Evolutionary conservation across 257 asterid species (phyloP).

Genomic region (Solanum tarijense): DNA sequence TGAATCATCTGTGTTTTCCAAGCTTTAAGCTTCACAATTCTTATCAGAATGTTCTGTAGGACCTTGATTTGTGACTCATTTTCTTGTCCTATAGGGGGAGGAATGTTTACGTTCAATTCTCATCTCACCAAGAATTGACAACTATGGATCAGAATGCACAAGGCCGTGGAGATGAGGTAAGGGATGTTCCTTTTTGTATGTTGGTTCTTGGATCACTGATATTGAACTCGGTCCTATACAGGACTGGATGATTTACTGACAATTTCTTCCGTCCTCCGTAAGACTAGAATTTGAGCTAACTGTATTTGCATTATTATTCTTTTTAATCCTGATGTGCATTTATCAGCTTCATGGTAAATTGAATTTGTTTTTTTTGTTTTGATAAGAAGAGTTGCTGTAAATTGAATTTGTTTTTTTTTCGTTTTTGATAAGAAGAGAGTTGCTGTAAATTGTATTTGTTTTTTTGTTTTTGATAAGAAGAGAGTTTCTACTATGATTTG

Average conservation of each 20-base stretch:
- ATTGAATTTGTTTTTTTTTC: neutral
- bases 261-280: neutral
- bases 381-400: neutral
- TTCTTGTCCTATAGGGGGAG: constrained; percentile 57
- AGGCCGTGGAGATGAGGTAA: constrained; percentile 95
- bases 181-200: constrained; percentile 1
- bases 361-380: neutral
- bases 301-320: neutral
- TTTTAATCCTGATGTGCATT: neutral
- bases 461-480: neutral
- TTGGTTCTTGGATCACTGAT: neutral
- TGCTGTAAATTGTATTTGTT: neutral
- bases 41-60: neutral
- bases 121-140: constrained; percentile 96
- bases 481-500: neutral
- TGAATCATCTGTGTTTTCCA: neutral
- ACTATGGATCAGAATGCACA: constrained; percentile 87
- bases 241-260: neutral
- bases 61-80: neutral
- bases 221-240: neutral
- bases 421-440: neutral
- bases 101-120: constrained; percentile 88
- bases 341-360: neutral
- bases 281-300: neutral
- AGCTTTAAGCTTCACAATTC: neutral